Percentiles rank a stretch among this genome's conserved stretches.
phyloP scores from a whole-genome alignment of 495 filamentous ascomycete species.

The Cladorrhinum samala region DNA sequence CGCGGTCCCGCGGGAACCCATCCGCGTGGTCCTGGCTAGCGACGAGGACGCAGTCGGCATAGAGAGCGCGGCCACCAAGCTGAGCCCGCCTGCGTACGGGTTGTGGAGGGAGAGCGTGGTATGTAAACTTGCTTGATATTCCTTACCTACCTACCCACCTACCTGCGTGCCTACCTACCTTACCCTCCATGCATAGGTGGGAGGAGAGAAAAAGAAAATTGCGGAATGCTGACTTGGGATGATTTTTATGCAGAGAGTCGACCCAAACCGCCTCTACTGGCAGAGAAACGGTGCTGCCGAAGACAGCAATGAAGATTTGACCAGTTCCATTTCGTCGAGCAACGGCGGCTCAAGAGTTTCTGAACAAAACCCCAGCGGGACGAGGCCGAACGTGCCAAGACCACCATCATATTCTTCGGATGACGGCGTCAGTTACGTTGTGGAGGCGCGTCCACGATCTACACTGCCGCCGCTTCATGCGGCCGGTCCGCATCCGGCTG shows the following conservation, averaged over 20 bases:
- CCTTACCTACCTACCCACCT: too few species aligned
- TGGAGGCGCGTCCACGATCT: constrained; percentile 54
- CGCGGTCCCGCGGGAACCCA: constrained; percentile 55
- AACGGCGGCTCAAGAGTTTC: neutral
- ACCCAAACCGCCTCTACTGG: constrained; percentile 79
- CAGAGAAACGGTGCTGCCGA: constrained; percentile 47
- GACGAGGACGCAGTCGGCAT: constrained; percentile 56
- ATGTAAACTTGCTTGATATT: too few species aligned
- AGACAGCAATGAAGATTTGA: constrained; percentile 17
- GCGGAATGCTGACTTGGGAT: constrained; percentile 5
- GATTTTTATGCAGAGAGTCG: constrained; percentile 69
- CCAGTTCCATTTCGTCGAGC: neutral
- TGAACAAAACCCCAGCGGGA: constrained; percentile 3
- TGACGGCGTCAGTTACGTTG: constrained; percentile 62
- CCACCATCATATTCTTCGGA: constrained; percentile 69
- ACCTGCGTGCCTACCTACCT: too few species aligned
- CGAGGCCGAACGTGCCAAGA: constrained; percentile 27
- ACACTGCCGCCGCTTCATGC: constrained; percentile 31
- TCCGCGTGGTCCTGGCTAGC: constrained; percentile 54
- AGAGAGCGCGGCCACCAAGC: constrained; percentile 46
- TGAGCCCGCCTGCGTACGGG: constrained; percentile 82
- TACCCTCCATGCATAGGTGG: neutral
- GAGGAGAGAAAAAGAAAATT: neutral
- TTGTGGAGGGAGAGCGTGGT: constrained; percentile 78
- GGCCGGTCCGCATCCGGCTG: constrained; percentile 36